These are phyloP conservation scores for Monosporascus sp. DNA, from an alignment of 2,329 filamentous ascomycete genomes.

Conservation along the genomic window DNA sequence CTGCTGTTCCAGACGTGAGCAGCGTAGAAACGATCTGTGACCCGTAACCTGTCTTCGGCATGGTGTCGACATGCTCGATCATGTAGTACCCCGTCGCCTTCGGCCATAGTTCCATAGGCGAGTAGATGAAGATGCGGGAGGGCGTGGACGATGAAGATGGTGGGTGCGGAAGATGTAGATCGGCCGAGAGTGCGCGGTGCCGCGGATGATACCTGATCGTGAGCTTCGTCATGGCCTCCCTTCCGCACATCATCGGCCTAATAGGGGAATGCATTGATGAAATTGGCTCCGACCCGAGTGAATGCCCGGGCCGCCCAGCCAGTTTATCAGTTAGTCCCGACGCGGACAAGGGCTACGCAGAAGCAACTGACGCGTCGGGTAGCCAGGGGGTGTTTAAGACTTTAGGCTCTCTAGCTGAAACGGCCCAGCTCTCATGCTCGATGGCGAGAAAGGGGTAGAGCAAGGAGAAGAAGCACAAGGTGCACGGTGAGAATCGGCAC, in stretches of 20 bases:
- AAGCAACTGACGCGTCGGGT: slow-evolving; percentile 32
- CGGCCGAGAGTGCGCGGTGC: slow-evolving; percentile 25
- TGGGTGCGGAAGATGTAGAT: slow-evolving; percentile 28
- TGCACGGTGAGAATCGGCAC: slow-evolving; percentile 35
- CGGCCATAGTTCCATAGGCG: slow-evolving; percentile 31
- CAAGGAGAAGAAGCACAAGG: slow-evolving; percentile 32
- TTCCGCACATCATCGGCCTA: slow-evolving; percentile 27
- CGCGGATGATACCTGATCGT: slow-evolving; percentile 20
- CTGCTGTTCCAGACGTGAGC: slow-evolving; percentile 47
- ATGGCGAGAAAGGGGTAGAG: slow-evolving; percentile 34
- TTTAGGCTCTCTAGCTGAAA: slow-evolving; percentile 30
- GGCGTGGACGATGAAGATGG: slow-evolving; percentile 27
- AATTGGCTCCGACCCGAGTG: slow-evolving; percentile 33
- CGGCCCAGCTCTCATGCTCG: slow-evolving; percentile 28
- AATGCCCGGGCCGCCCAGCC: slow-evolving; percentile 32
- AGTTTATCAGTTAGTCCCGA: slow-evolving; percentile 36
- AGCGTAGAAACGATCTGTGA: slow-evolving; percentile 44
- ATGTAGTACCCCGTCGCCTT: slow-evolving; percentile 27
- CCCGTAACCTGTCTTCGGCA: slow-evolving; percentile 37
- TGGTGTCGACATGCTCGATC: slow-evolving; percentile 44
- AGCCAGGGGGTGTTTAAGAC: slow-evolving; percentile 36
- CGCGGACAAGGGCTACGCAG: slow-evolving; percentile 35
- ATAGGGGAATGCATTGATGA: slow-evolving; percentile 32
- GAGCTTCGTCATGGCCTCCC: slow-evolving; percentile 26
- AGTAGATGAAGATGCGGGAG: slow-evolving; percentile 31